Base-by-base conservation (phyloP, 2,329 filamentous ascomycete species). In the Fusarium phyllophilum region DNA sequence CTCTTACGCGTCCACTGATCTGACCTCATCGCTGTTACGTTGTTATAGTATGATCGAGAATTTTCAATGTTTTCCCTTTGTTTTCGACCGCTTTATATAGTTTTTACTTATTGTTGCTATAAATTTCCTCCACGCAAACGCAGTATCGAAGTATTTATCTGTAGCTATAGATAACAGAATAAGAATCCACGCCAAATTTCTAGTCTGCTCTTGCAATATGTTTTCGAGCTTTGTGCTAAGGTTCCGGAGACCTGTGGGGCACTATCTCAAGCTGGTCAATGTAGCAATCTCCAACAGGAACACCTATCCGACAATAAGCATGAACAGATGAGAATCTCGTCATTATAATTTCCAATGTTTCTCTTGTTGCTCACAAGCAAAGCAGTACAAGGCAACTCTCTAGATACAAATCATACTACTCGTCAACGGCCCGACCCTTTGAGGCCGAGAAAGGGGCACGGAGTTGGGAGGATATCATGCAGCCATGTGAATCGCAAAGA, bases 351-450 rank as follows among this genome's bases (percentile, higher is more conserved):
- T 60, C 39, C 1, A 17, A 42, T 31, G 18, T 36, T 56, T 51
- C 15, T 29, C 29, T 64, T 22, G 11, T 24, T 38, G 8, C 8
- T 52, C 24, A 24, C 36, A 44, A 34, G 36, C 34, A 44, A 38
- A 55, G 36, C 34, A 60, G 29, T 31, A 41, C 29, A 41, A 41
- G 42, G 33, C 44, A n/a, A 17, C 7, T 39, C 51, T 38, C 24
- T 26, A 55, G 34, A 55, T 31, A 38, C 17, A 48, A 63, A 72
- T 72, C 66, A 67, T 55, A 62, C 61, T 71, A 74, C 26, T 42
- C 24, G 29, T 60, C 56, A 73, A 74, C 71, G 71, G 71, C 57
- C 71, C 71, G 67, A 74, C 46, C 71, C 67, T 72, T 72, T 52
- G 57, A 54, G 44, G 38, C 55, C 55, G 36, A 56, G 46, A 70